These are phyloP conservation scores for Yamadazyma sp. DNA, from an alignment of 1,139 yeast genomes.

Conservation along the genomic window DNA sequence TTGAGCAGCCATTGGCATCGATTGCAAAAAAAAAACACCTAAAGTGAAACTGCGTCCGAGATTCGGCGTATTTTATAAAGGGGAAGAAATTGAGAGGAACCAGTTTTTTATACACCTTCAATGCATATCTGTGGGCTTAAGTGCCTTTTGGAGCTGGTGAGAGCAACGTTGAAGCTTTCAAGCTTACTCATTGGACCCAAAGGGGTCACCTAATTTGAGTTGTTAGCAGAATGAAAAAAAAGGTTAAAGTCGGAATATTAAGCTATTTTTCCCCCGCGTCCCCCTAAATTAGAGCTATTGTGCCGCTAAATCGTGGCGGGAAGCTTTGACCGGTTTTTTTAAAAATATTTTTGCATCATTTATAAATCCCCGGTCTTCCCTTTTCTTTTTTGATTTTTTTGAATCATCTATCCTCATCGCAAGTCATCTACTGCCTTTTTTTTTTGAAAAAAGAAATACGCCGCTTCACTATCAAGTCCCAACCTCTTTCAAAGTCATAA, in stretches of 20 bases:
- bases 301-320: background rate
- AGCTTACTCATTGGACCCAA: background rate
- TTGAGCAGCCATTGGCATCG: slow-evolving; percentile 1
- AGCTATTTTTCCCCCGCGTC: too few species aligned
- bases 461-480: background rate
- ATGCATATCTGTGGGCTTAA: too few species aligned
- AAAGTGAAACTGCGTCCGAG: slow-evolving; percentile 5
- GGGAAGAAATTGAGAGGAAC: too few species aligned
- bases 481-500: background rate
- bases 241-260: too few species aligned
- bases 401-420: slow-evolving; percentile 1
- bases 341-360: background rate
- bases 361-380: background rate
- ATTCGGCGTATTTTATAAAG: too few species aligned
- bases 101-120: too few species aligned
- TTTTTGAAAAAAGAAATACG: background rate
- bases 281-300: too few species aligned
- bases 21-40: slow-evolving; percentile 1
- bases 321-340: background rate
- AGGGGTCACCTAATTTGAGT: too few species aligned
- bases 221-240: too few species aligned
- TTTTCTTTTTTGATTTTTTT: background rate
- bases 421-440: background rate
- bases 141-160: too few species aligned
- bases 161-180: background rate